Percentiles rank a stretch among this genome's conserved stretches.
These are phyloP conservation scores for Musa troglodytarum DNA, from an alignment of 176 grass and related monocot genomes.

Conservation along the genomic window DNA sequence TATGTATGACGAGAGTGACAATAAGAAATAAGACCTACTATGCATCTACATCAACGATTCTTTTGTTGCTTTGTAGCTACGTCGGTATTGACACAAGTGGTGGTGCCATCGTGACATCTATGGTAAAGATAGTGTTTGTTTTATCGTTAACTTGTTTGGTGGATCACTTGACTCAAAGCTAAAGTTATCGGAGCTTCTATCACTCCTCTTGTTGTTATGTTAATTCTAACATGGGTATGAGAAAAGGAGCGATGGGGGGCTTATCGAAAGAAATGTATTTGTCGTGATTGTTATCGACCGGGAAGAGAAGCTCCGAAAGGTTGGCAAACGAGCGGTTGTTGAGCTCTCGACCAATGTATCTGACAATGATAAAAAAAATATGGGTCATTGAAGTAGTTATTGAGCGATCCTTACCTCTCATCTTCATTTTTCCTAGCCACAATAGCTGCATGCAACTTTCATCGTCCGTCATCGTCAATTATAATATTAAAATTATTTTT, in stretches of 20 bases:
- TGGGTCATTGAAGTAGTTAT: too few species aligned
- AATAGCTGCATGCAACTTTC: rapidly evolving
- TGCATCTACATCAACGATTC: rapidly evolving
- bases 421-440: rapidly evolving
- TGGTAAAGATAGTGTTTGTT: rapidly evolving
- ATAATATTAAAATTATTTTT: too few species aligned
- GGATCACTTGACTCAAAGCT: too few species aligned
- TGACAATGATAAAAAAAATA: too few species aligned
- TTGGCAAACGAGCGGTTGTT: rapidly evolving
- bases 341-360: too few species aligned
- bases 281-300: rapidly evolving
- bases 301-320: too few species aligned
- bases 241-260: too few species aligned
- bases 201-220: rapidly evolving
- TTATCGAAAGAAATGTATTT: too few species aligned
- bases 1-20: rapidly evolving
- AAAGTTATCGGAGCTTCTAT: rapidly evolving
- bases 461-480: too few species aligned
- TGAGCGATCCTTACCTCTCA: rapidly evolving
- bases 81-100: rapidly evolving
- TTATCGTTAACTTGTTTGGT: rapidly evolving
- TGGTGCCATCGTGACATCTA: too few species aligned
- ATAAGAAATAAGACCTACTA: rapidly evolving
- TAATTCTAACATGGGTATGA: rapidly evolving
- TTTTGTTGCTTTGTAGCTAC: too few species aligned